These are phyloP conservation scores for Pichia sorboxylosa DNA, from an alignment of 1,139 yeast genomes.

Conservation along the genomic window DNA sequence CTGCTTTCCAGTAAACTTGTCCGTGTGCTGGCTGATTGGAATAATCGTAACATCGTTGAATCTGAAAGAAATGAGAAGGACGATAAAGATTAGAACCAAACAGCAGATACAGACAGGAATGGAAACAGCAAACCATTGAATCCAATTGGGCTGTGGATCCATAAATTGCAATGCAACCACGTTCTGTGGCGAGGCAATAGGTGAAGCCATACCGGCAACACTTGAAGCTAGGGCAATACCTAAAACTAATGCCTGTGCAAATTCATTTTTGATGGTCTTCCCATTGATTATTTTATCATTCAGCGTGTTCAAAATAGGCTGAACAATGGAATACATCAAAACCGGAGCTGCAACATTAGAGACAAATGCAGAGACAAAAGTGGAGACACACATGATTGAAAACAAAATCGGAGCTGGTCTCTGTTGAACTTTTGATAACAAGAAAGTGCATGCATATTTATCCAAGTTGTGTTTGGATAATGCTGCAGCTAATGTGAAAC, in stretches of 20 bases:
- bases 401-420: slow-evolving; percentile 67
- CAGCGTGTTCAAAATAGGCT: slow-evolving; percentile 71
- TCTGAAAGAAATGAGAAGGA: slow-evolving; percentile 57
- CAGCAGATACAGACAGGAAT: slow-evolving; percentile 64
- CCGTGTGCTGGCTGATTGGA: slow-evolving; percentile 48
- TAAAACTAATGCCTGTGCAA: slow-evolving; percentile 71
- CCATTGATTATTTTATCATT: slow-evolving; percentile 47
- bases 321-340: slow-evolving; percentile 77
- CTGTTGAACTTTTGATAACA: slow-evolving; percentile 74
- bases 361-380: slow-evolving; percentile 88
- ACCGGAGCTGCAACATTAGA: slow-evolving; percentile 96
- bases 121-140: slow-evolving; percentile 82
- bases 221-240: slow-evolving; percentile 90
- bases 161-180: slow-evolving; percentile 79
- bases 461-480: slow-evolving; percentile 84
- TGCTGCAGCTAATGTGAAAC: slow-evolving; percentile 90
- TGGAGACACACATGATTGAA: slow-evolving; percentile 74
- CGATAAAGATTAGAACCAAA: slow-evolving; percentile 57
- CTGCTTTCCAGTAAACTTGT: slow-evolving; percentile 62
- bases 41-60: slow-evolving; percentile 46
- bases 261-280: slow-evolving; percentile 26
- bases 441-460: slow-evolving; percentile 68
- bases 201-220: slow-evolving; percentile 93
- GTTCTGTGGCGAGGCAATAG: slow-evolving; percentile 92
- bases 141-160: slow-evolving; percentile 90